phyloP scores from a whole-genome alignment of 2,329 filamentous ascomycete species.

The Zasmidium citrigriseum region DNA sequence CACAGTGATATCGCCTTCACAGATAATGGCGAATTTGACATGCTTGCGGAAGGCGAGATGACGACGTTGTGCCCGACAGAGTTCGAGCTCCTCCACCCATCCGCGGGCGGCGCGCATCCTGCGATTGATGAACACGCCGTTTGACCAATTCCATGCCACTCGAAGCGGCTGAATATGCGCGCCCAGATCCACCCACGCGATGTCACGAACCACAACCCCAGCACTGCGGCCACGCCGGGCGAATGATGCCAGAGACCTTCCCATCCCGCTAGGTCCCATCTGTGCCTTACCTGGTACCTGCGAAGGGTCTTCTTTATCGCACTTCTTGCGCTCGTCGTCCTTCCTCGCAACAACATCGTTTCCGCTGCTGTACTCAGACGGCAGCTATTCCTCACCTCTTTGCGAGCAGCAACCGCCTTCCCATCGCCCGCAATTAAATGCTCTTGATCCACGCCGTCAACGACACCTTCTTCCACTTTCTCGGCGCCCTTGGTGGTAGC shows the following conservation, averaged over 20 bases:
- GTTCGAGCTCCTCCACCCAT: background rate
- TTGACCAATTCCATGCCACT: background rate
- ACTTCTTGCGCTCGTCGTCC: background rate
- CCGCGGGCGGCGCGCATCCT: background rate
- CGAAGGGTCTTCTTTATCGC: background rate
- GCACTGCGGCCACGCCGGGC: background rate
- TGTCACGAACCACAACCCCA: background rate
- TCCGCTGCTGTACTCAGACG: background rate
- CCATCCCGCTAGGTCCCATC: background rate
- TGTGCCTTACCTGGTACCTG: background rate
- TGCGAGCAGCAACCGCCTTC: background rate
- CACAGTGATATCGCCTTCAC: background rate
- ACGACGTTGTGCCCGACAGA: background rate
- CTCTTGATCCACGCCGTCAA: conserved; percentile 13
- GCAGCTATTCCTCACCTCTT: background rate
- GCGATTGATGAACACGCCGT: background rate
- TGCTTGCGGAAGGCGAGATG: background rate
- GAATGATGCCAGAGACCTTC: background rate
- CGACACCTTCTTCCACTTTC: conserved; percentile 18
- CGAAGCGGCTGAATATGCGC: background rate
- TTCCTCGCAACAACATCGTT: background rate
- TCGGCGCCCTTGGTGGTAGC: conserved; percentile 11
- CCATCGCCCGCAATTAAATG: conserved; percentile 12
- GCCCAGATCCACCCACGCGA: background rate
- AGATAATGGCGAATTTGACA: background rate